phyloP scores from a whole-genome alignment of 139 green algal genomes.

The Chlamydomonas sp. region DNA sequence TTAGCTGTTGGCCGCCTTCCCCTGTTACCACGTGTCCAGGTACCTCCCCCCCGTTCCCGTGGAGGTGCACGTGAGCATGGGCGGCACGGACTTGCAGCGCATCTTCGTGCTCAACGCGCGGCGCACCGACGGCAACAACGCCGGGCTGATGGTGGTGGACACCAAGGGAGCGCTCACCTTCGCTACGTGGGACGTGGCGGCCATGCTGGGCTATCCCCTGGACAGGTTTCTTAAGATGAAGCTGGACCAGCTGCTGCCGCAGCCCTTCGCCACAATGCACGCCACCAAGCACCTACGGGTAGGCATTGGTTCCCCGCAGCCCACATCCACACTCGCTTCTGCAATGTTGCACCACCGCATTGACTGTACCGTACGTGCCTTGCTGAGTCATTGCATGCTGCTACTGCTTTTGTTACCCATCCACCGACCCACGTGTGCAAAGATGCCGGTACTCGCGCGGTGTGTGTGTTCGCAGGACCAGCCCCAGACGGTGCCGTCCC shows the following conservation, averaged over 20 bases:
- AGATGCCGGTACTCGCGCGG: too few species aligned
- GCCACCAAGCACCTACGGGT: background rate
- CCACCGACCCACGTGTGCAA: too few species aligned
- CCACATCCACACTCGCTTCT: too few species aligned
- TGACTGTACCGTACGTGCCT: too few species aligned
- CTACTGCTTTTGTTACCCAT: too few species aligned
- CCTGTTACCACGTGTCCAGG: background rate
- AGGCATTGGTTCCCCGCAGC: background rate
- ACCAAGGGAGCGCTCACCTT: background rate
- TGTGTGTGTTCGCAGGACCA: too few species aligned
- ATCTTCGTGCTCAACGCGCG: constrained; percentile 38
- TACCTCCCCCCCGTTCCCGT: constrained; percentile 19
- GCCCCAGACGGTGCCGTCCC: too few species aligned
- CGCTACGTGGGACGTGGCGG: background rate
- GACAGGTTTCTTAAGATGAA: constrained; percentile 14
- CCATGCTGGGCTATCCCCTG: constrained; percentile 16
- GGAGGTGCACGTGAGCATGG: constrained; percentile 7
- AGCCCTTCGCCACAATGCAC: constrained; percentile 3
- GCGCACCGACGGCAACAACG: constrained; percentile 3
- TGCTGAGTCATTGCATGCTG: too few species aligned
- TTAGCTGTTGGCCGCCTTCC: too few species aligned
- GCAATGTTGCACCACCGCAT: too few species aligned
- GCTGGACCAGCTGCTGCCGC: constrained; percentile 31
- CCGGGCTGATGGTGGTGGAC: background rate
- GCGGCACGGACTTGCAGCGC: constrained; percentile 34